Conservation (phyloP, 1,284 basidiomycete genomes). For the Hortiboletus rubellus region DNA sequence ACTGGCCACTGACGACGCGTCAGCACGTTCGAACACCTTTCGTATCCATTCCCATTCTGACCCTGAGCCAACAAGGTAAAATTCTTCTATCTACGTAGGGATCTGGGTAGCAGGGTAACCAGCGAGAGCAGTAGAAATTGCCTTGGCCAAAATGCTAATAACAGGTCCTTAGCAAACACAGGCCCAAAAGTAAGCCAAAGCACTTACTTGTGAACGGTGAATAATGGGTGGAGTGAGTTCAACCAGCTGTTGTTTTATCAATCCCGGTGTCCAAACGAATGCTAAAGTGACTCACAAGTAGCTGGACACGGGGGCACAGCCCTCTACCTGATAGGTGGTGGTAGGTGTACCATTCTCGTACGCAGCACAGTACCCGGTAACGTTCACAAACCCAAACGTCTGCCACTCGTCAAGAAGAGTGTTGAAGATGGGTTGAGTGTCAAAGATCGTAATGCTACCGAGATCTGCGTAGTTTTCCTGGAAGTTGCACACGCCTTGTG, state of each 20-base stretch:
- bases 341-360: slow-evolving; percentile 59
- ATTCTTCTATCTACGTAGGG: slow-evolving; percentile 3
- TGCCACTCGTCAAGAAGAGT: slow-evolving; percentile 52
- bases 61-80: not conserved
- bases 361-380: slow-evolving; percentile 58
- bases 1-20: slow-evolving; percentile 5
- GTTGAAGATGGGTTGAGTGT: slow-evolving; percentile 60
- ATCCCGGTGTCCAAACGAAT: not conserved
- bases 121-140: slow-evolving; percentile 43
- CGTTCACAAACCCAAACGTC: slow-evolving; percentile 56
- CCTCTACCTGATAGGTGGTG: slow-evolving; percentile 49
- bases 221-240: slow-evolving; percentile 54
- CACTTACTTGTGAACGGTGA: slow-evolving; percentile 53
- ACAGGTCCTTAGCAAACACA: not conserved
- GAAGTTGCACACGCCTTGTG: slow-evolving; percentile 42
- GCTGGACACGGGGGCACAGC: slow-evolving; percentile 60
- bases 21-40: not conserved
- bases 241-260: slow-evolving; percentile 45
- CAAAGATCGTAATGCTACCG: slow-evolving; percentile 49
- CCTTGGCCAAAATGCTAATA: slow-evolving; percentile 47
- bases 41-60: not conserved
- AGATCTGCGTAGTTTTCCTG: slow-evolving; percentile 43
- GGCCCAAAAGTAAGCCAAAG: not conserved
- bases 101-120: slow-evolving; percentile 21
- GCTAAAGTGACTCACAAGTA: slow-evolving; percentile 52